These are phyloP conservation scores for Juncus inflexus DNA, from an alignment of 176 grass and related monocot species.

Conservation along the genomic window DNA sequence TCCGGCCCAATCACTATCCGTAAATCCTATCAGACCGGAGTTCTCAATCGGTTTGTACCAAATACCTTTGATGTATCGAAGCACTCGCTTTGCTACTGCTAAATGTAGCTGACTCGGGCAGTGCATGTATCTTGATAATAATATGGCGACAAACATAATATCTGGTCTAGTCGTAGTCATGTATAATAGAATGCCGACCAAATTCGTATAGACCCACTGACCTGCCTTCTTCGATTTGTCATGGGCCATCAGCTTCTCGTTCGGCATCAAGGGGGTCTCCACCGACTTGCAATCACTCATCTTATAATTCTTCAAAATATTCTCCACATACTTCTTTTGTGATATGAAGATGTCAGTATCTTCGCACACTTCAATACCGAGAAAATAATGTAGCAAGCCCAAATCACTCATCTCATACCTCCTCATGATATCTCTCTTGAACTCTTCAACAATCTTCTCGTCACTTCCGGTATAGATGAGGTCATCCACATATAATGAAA, in stretches of 20 bases:
- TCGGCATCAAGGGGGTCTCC: neutral
- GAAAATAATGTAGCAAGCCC: neutral
- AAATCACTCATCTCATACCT: constrained; percentile 16
- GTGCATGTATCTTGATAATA: constrained; percentile 19
- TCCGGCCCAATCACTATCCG: constrained; percentile 25
- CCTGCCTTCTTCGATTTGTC: neutral
- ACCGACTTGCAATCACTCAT: constrained; percentile 3
- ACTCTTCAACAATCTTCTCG: constrained; percentile 1
- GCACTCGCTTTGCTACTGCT: neutral
- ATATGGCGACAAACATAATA: neutral
- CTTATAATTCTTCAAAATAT: neutral
- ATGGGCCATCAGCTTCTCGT: neutral
- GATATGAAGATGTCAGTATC: neutral
- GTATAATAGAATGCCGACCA: constrained; percentile 12
- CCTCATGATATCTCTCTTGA: constrained; percentile 10
- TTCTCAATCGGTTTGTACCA: neutral
- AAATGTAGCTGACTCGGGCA: neutral
- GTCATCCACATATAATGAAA: constrained; percentile 22
- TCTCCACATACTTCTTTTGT: neutral
- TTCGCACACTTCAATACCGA: neutral
- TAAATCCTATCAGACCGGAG: constrained; percentile 9
- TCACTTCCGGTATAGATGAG: constrained; percentile 9
- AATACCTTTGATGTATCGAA: constrained; percentile 2
- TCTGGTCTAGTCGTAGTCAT: constrained; percentile 7
- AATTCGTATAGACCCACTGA: neutral